phyloP scores from a whole-genome alignment of 805 yeast genomes.

The Suhomyces sp. region DNA sequence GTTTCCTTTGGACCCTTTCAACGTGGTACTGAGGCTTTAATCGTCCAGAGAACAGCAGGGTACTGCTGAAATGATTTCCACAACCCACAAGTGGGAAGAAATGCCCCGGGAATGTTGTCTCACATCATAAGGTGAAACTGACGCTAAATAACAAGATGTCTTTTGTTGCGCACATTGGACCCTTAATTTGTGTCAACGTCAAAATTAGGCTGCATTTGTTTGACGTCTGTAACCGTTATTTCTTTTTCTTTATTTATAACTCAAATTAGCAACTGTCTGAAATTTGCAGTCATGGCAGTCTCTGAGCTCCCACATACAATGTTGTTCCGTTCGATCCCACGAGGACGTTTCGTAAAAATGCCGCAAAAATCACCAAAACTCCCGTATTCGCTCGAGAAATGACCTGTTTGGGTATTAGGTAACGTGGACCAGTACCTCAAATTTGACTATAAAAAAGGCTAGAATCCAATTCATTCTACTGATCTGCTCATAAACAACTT shows the following conservation, averaged over 20 bases:
- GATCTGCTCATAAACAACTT: neutral
- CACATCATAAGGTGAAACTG: no score
- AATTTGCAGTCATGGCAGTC: no score
- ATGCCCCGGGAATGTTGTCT: neutral
- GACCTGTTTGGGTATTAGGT: neutral
- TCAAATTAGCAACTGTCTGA: no score
- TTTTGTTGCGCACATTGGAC: neutral
- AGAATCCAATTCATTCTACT: neutral
- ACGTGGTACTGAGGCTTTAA: no score
- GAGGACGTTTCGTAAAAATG: neutral
- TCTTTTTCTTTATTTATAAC: no score
- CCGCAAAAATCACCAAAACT: neutral
- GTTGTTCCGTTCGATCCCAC: neutral
- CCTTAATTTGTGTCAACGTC: neutral
- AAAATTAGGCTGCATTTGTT: neutral
- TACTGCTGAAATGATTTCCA: neutral
- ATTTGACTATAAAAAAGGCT: neutral
- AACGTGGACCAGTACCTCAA: neutral
- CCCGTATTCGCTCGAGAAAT: neutral
- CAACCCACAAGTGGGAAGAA: neutral
- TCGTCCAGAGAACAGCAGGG: no score
- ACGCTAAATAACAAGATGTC: no score
- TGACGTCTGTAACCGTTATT: neutral
- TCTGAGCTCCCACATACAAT: no score
- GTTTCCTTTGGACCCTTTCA: no score